Evolutionary conservation across 2,329 filamentous ascomycete genomes (phyloP).

Genomic region (Colletotrichum sp.): DNA sequence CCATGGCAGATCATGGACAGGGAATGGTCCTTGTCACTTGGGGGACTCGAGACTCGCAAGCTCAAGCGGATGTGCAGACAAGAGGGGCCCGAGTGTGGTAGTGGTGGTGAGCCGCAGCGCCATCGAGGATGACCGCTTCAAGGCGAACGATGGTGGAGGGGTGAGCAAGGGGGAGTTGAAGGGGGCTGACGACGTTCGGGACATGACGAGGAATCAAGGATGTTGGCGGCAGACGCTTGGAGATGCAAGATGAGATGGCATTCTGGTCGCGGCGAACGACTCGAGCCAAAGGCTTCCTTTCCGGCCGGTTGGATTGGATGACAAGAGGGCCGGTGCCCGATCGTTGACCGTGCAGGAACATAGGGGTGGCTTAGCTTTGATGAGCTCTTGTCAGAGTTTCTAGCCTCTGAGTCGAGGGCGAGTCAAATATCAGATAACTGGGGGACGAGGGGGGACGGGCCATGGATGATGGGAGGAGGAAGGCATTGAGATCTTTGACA

Average conservation of each 20-base stretch:
- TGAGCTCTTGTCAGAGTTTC: neutral
- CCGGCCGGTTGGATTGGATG: slow-evolving; percentile 1
- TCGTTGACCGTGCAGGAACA: slow-evolving; percentile 6
- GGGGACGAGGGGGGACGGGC: neutral
- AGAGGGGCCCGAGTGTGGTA: neutral
- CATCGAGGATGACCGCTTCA: neutral
- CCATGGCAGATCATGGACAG: slow-evolving; percentile 15
- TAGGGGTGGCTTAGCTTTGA: slow-evolving; percentile 17
- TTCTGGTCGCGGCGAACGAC: slow-evolving; percentile 1
- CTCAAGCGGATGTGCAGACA: neutral
- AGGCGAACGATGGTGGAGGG: neutral
- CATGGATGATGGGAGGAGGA: neutral
- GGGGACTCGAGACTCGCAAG: slow-evolving; percentile 3
- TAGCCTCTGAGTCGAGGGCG: neutral
- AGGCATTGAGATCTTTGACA: neutral
- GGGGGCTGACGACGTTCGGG: neutral
- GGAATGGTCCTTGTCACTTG: slow-evolving; percentile 4
- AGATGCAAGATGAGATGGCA: slow-evolving; percentile 21
- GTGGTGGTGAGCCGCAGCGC: slow-evolving; percentile 1
- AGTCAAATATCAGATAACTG: neutral
- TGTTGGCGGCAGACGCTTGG: slow-evolving; percentile 12
- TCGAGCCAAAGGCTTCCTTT: neutral
- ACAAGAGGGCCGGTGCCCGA: slow-evolving; percentile 11
- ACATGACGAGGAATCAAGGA: slow-evolving; percentile 9
- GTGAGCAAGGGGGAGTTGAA: neutral